Conservation (phyloP, 495 filamentous ascomycete genomes). For the Jackrogersella multiformis region DNA sequence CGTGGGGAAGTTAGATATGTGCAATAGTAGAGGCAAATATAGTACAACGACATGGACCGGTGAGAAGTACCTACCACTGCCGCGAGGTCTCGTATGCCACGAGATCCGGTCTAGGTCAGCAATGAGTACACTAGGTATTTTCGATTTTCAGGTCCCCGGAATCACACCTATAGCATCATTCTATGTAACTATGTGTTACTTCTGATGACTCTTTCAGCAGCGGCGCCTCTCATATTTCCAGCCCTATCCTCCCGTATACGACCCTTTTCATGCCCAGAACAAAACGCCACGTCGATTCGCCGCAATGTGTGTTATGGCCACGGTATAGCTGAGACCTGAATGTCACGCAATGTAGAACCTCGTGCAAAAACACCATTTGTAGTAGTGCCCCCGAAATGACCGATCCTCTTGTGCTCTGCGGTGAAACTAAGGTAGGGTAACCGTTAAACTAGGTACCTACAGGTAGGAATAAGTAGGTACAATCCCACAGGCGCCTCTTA, state of each 20-base stretch:
- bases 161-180: background rate
- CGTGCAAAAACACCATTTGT: constrained; percentile 37
- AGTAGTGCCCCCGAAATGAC: constrained; percentile 34
- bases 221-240: background rate
- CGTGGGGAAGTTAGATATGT: constrained; percentile 24
- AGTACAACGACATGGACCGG: constrained; percentile 5
- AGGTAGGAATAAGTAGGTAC: constrained; percentile 14
- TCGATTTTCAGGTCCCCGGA: background rate
- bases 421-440: constrained; percentile 32
- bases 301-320: constrained; percentile 24
- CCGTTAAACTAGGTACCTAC: constrained; percentile 3
- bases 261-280: background rate
- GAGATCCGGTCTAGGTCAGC: constrained; percentile 5
- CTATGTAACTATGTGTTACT: background rate
- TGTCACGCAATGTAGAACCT: constrained; percentile 39
- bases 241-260: background rate
- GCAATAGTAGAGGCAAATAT: constrained; percentile 13
- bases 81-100: background rate
- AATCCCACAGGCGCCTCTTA: constrained; percentile 21
- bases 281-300: constrained; percentile 5
- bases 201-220: constrained; percentile 2
- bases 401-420: constrained; percentile 37
- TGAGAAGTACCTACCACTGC: constrained; percentile 9
- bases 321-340: constrained; percentile 34
- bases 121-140: background rate